Base-by-base conservation (phyloP, 164 flowering plant genomes). In the Berberis thunbergii region DNA sequence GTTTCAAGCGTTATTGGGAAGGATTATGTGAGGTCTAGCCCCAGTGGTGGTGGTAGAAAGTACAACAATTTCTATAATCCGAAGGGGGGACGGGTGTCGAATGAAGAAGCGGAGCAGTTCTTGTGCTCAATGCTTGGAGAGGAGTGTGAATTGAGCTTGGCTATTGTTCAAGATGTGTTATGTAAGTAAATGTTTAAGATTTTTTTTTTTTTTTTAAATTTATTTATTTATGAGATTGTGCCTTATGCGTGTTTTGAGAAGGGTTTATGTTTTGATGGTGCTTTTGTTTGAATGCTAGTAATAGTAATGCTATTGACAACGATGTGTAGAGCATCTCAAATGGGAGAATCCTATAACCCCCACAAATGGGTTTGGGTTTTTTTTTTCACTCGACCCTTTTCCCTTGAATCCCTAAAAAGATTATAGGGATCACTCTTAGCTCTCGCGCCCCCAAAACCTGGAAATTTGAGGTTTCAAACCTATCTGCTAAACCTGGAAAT, bases 71-170 rank as follows among this genome's bases (percentile, higher is more conserved):
- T 60, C 41, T 7, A 4, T 5, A 79, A 73, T 63, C 40, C 54
- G 11, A 80, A 78, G 64, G 80, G 66, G 11, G 45, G 49, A 41
- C 49, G 60, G 39, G 52, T 61, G 49, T 66, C 67, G n/a, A 64
- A 63, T 9, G 85, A 82, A 41, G 86, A 81, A 45, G 80, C 78
- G 1, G 96, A 87, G 74, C 88, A 86, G 77, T 88, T 88, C 61
- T 65, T 93, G 68, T 85, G 70, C 66, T 85, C 94, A 1, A 82
- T 89, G 94, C 94, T 93, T 53, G 92, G 96, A 2, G 78, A 80
- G 3, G 85, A 75, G 6, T 80, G 79, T 57, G 86, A 83, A 44
- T 72, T 93, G 58, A 77, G 82, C 77, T 58, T 90, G 82, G 96
- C 74, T 44, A 90, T 93, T 39, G 88, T 89, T 48, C 78, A 78